Evolutionary conservation across 2,329 filamentous ascomycete species (phyloP).

Genomic region (Cercospora sp.): DNA sequence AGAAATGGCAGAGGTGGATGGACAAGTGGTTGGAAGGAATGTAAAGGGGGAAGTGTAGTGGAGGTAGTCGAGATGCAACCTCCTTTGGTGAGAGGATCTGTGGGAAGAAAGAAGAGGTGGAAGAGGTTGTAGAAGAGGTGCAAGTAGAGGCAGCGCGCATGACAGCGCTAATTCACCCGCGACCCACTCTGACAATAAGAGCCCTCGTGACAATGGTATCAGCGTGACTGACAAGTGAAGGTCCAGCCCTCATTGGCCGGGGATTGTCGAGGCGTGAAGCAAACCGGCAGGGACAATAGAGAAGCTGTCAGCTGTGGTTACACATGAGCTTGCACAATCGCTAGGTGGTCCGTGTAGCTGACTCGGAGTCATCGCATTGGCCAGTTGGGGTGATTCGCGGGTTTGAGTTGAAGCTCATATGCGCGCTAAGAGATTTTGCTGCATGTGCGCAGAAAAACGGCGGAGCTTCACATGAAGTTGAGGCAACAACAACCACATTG

Average conservation of each 20-base stretch:
- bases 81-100: background rate
- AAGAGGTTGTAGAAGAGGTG: background rate
- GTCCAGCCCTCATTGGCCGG: background rate
- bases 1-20: background rate
- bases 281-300: background rate
- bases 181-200: background rate
- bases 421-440: background rate
- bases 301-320: background rate
- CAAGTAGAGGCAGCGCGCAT: background rate
- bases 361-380: background rate
- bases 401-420: background rate
- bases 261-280: background rate
- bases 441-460: background rate
- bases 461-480: background rate
- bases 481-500: background rate
- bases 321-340: conserved; percentile 1
- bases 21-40: background rate
- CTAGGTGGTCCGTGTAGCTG: background rate
- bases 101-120: background rate
- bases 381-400: background rate
- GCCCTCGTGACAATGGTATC: background rate
- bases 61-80: background rate
- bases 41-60: background rate
- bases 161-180: background rate
- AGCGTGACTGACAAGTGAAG: conserved; percentile 1